Evolutionary conservation across 1,284 basidiomycete species (phyloP).

Genomic region (Puccinia polysora): DNA sequence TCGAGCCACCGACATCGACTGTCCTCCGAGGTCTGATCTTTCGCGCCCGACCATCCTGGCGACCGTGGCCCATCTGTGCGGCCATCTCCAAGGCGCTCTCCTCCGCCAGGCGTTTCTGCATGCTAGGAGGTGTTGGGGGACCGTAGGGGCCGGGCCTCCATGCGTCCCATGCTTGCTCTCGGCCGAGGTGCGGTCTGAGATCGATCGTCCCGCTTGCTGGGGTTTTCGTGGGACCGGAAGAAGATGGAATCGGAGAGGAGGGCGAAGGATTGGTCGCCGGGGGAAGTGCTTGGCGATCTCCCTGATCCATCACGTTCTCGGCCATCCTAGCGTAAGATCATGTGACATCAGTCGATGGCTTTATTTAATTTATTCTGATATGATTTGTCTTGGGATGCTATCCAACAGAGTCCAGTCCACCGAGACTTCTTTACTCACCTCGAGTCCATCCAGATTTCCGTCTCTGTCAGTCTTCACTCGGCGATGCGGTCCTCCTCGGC

Average conservation of each 20-base stretch:
- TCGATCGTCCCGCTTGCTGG: slow-evolving; percentile 7
- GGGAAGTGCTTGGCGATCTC: background rate
- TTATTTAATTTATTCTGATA: no score
- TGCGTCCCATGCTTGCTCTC: slow-evolving; percentile 34
- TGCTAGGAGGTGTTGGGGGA: slow-evolving; percentile 33
- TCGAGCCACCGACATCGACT: slow-evolving; percentile 39
- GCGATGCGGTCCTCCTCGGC: no score
- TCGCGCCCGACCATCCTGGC: slow-evolving; percentile 38
- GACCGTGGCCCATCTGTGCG: slow-evolving; percentile 34
- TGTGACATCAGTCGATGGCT: no score
- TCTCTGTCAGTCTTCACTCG: no score
- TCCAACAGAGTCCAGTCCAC: no score
- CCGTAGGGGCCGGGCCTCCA: slow-evolving; percentile 39
- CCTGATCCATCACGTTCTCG: no score
- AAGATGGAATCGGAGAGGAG: slow-evolving; percentile 2
- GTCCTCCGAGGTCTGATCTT: slow-evolving; percentile 42
- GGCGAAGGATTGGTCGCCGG: background rate
- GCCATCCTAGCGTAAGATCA: no score
- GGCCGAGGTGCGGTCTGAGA: slow-evolving; percentile 11
- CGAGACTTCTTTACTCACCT: no score
- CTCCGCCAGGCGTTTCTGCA: slow-evolving; percentile 32
- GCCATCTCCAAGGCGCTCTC: slow-evolving; percentile 41
- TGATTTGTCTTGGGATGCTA: no score
- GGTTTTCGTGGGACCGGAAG: background rate
- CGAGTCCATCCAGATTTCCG: no score